Evolutionary conservation across 257 asterid species (phyloP), one percentile per base, ranked within the genome.

Genomic region (Leptodermis oblonga): DNA sequence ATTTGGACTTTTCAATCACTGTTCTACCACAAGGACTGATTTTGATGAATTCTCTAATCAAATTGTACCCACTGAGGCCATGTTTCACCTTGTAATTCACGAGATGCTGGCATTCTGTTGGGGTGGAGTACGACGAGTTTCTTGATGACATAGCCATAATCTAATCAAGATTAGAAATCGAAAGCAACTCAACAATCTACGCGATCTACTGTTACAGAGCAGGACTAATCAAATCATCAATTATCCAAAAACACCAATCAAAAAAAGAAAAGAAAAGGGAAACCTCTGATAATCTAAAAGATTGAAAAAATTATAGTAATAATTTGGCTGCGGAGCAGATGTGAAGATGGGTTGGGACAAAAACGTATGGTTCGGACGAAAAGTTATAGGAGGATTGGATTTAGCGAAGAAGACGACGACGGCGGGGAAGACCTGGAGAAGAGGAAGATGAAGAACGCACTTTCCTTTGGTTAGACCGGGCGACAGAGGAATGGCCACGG

Each of bases 31-130:
- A 81, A 6, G 91, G 86, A 65, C 73, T 70, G 73, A 75, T 80
- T 70, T 49, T 90, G 25, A 86, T 76, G 60, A 73, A 79, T 65
- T 86, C 86, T 62, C 54, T 83, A 65, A 90, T 80, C 86, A 68
- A 26, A 77, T 73, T 70, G 41, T 84, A 87, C 33, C 86, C 83
- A 71, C 69, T 62, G 13, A 73, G 34, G 60, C 91, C 95, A 68
- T 83, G 77, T 54, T 82, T 86, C 55, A 83, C 76, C 95, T 86
- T 90, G 86, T 78, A 86, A 72, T 83, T 87, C 26, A 77, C 79
- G 69, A 90, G 90, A 73, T 90, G 95, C 69, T 78, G 74, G 86
- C 96, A 90, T 36, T 81, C 87, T 58, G 78, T 82, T 63, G 88
- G 85, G 72, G 59, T 75, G 66, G 78, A 78, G 84, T 68, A 65